Percentiles rank a stretch among this genome's conserved stretches.
phyloP scores from a whole-genome alignment of 495 filamentous ascomycete species.

The Saxispiralis lemnorum region DNA sequence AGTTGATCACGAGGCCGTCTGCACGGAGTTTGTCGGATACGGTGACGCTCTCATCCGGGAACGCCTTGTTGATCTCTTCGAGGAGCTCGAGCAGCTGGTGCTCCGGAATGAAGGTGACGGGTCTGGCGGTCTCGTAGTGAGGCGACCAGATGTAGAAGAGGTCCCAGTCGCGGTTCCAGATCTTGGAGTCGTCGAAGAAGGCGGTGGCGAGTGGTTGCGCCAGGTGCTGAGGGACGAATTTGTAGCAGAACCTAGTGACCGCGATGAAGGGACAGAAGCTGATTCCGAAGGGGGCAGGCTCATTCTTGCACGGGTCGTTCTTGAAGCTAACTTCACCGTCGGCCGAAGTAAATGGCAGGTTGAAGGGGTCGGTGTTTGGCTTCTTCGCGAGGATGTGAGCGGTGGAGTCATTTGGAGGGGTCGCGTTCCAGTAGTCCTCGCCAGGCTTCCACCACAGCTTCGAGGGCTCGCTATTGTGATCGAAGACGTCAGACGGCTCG shows the following conservation, averaged over 20 bases:
- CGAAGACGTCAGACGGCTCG: no score
- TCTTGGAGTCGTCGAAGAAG: conserved; percentile 40
- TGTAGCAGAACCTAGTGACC: conserved; percentile 42
- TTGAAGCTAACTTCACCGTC: background rate
- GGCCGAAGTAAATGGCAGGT: background rate
- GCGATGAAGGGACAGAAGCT: conserved; percentile 43
- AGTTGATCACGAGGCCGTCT: conserved; percentile 37
- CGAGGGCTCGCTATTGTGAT: no score
- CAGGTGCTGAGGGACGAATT: conserved; percentile 33
- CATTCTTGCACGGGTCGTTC: background rate
- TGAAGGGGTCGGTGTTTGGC: no score
- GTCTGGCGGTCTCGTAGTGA: conserved; percentile 23
- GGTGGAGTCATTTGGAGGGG: no score
- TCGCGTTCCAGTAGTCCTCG: no score
- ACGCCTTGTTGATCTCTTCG: conserved; percentile 36
- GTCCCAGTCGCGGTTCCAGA: conserved; percentile 50
- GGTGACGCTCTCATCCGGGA: conserved; percentile 27
- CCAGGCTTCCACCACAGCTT: no score
- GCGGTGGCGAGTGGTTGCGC: conserved; percentile 30
- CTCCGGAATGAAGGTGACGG: conserved; percentile 46
- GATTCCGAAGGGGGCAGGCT: conserved; percentile 8
- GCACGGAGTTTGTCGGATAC: conserved; percentile 32
- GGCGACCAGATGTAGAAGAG: conserved; percentile 52
- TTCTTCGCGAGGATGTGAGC: background rate
- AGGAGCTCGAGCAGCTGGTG: conserved; percentile 43